Conservation (phyloP, 495 filamentous ascomycete species). For the Trichoderma orchidacearum region DNA sequence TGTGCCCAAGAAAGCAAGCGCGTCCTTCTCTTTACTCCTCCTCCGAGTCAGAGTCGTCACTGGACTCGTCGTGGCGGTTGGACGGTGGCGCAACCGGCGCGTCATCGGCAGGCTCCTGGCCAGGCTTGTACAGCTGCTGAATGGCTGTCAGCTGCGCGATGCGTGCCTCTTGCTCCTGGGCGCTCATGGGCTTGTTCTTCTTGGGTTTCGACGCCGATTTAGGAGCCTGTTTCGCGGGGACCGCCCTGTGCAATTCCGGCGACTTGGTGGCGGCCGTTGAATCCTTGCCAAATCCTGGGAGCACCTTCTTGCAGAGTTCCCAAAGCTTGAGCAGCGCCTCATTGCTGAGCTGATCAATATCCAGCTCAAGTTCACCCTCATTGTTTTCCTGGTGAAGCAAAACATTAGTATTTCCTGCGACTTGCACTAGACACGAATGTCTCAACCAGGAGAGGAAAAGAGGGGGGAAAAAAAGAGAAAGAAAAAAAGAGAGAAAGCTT, state of each 20-base stretch:
- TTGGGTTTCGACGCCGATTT: slow-evolving; percentile 54
- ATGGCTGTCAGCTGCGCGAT: slow-evolving; percentile 65
- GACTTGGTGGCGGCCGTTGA: slow-evolving; percentile 14
- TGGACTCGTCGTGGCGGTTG: neutral
- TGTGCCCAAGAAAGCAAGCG: neutral
- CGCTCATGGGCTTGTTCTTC: slow-evolving; percentile 99
- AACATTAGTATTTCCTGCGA: slow-evolving; percentile 1
- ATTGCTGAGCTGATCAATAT: slow-evolving; percentile 72
- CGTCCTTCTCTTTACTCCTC: neutral
- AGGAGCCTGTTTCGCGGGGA: slow-evolving; percentile 20
- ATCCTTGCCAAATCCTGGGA: slow-evolving; percentile 39
- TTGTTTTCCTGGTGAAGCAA: slow-evolving; percentile 42
- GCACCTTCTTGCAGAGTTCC: slow-evolving; percentile 57
- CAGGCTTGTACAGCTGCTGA: slow-evolving; percentile 10
- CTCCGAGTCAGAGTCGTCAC: slow-evolving; percentile 6
- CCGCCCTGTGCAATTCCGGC: slow-evolving; percentile 14
- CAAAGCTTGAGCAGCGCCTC: slow-evolving; percentile 64
- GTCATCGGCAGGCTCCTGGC: neutral
- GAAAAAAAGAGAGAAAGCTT: slow-evolving; percentile 17
- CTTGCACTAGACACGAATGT: slow-evolving; percentile 1
- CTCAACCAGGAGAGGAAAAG: neutral
- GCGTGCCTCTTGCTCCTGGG: slow-evolving; percentile 77
- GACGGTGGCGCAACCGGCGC: neutral
- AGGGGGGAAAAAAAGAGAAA: neutral
- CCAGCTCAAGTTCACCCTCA: slow-evolving; percentile 78